Evolutionary conservation across 331 rosid species (phyloP).

Genomic region (Malus hybrid): DNA sequence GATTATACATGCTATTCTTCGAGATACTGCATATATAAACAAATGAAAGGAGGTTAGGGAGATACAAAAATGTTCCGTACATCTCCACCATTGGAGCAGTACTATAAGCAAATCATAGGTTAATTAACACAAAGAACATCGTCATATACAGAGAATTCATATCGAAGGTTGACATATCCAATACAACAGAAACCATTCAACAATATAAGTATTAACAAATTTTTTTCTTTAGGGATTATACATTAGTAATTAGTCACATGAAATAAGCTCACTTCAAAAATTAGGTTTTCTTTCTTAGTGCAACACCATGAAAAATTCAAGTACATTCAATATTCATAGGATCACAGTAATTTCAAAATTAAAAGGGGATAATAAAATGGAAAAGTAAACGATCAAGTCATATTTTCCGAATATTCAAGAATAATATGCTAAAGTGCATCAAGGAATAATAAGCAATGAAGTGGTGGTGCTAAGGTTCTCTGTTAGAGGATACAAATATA

Average conservation of each 20-base stretch:
- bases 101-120: neutral
- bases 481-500: no score
- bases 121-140: neutral
- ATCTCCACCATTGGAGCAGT: neutral
- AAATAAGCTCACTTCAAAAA: neutral
- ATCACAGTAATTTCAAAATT: neutral
- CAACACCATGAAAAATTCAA: neutral
- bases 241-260: neutral
- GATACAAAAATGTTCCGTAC: neutral
- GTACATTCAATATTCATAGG: neutral
- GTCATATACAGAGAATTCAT: neutral
- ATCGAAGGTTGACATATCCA: neutral
- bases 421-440: neutral
- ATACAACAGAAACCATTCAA: neutral
- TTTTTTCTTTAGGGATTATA: neutral
- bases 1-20: slow-evolving; percentile 70
- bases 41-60: neutral
- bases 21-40: slow-evolving; percentile 57
- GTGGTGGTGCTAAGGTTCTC: neutral
- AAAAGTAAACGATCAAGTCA: neutral
- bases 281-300: neutral
- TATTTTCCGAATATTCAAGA: neutral
- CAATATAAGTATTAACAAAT: neutral
- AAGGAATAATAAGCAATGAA: neutral
- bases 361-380: neutral